Base-by-base conservation (phyloP, 805 yeast genomes). In the Candida awuae region DNA sequence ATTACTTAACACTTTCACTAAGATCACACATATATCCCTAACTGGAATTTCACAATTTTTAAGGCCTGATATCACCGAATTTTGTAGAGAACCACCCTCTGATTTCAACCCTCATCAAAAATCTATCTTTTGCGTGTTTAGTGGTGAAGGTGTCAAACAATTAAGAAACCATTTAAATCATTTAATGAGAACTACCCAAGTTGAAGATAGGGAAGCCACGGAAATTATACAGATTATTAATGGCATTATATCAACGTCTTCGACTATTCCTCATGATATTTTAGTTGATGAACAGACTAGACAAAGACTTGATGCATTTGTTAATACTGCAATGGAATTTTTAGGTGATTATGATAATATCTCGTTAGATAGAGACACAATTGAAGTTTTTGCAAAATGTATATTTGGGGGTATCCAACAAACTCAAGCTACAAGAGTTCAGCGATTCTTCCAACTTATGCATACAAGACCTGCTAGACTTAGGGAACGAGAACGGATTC, bases 21-120 rank as follows among this genome's bases (percentile, higher is more conserved):
- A 79, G 47, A 66, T 90, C 41, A 87, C 96, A 1, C 98, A 90
- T 60, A 68, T 90, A 43, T 84, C 95, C 9, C 68, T 90, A 44
- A 92, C 97, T 0, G 98, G 97, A 0, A 87, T 90, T 19, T 68
- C 80, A 1, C 83, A 94, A n/a, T 90, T 92, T 62, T 69, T 90
- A 55, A 71, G 95, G 44, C 71, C 80, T 8, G 97, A 90, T 53
- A 77, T 90, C 35, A 82, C 90, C 1, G 77, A 75, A 47, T 88
- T 77, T 60, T 88, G 97, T 58, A 79, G 97, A 21, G 84, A 80
- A 8, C 92, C 97, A 2, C 97, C 98, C 4, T 76, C 83, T 10
- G 97, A 87, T 51, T 88, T 92, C 58, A 87, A 80, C 38, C 84
- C 80, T 40, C 81, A 81, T 52, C 98, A 92, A 59, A 80, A 80